A percentile compares a stretch with the other conserved stretches of the same genome.
Conservation (phyloP, 1,284 basidiomycete genomes). For the Cutaneotrichosporon dermatis region DNA sequence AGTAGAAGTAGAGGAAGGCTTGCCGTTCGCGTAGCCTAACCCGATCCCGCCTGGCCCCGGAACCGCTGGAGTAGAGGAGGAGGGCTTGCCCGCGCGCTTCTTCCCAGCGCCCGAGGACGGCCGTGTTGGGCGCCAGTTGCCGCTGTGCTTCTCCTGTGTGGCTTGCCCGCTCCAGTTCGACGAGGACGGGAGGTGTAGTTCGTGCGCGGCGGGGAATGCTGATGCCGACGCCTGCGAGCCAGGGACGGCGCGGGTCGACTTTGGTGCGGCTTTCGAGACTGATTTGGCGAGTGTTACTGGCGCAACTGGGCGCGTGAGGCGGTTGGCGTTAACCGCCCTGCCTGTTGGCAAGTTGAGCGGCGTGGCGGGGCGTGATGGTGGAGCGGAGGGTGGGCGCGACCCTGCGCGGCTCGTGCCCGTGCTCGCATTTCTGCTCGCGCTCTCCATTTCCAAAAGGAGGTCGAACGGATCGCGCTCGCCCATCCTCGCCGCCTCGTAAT, state of each 20-base stretch:
- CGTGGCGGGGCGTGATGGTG: not conserved
- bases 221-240: conserved; percentile 1
- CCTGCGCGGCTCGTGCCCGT: no score
- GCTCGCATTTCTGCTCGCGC: no score
- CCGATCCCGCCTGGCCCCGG: no score
- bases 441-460: no score
- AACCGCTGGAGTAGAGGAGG: no score
- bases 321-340: conserved; percentile 9
- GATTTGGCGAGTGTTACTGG: conserved; percentile 1
- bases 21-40: not conserved
- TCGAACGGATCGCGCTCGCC: conserved; percentile 9
- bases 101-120: no score
- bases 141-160: not conserved
- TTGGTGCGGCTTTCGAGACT: not conserved
- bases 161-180: not conserved
- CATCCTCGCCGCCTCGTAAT: conserved; percentile 26
- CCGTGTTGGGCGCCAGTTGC: conserved; percentile 30
- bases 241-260: conserved; percentile 4
- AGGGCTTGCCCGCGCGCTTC: no score
- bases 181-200: not conserved
- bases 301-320: conserved; percentile 6
- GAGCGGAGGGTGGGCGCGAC: not conserved
- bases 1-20: not conserved
- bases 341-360: not conserved
- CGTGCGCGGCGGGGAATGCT: not conserved